A percentile compares a stretch with the other conserved stretches of the same genome.
Evolutionary conservation across 495 filamentous ascomycete species (phyloP).

Genomic region (Xylaria telfairii): DNA sequence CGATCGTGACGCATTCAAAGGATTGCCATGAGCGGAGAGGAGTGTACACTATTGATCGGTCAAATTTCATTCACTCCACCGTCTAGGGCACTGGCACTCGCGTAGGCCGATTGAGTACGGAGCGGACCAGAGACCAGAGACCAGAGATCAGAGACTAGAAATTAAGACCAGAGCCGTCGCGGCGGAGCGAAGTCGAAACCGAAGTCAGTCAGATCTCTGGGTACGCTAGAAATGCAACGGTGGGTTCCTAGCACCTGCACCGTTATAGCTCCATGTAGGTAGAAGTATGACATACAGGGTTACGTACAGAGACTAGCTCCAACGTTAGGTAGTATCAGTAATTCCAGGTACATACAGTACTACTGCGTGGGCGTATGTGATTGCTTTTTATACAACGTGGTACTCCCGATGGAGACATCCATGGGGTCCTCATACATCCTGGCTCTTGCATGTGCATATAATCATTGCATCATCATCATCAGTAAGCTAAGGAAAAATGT

Average conservation of each 20-base stretch:
- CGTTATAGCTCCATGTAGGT: neutral
- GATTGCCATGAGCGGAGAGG: neutral
- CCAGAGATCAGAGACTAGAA: no score
- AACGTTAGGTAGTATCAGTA: neutral
- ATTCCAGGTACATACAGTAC: no score
- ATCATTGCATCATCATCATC: conserved; percentile 5
- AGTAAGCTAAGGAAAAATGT: neutral
- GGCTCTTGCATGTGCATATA: conserved; percentile 12
- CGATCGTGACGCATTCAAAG: neutral
- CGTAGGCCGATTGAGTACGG: no score
- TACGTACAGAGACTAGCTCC: conserved; percentile 10
- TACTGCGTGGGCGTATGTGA: no score
- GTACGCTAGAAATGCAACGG: neutral
- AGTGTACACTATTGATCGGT: neutral
- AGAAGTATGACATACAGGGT: conserved; percentile 22
- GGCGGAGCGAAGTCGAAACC: neutral
- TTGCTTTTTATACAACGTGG: neutral
- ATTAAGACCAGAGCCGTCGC: no score
- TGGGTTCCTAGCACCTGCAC: no score
- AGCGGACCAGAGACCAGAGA: no score
- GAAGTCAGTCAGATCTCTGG: neutral
- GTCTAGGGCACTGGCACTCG: neutral
- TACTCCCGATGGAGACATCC: neutral
- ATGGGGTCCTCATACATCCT: neutral
- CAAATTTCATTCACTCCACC: neutral